A percentile compares a stretch with the other conserved stretches of the same genome.
Evolutionary conservation across 2,329 filamentous ascomycete genomes (phyloP).

Genomic region (Cordyceps pruinosa): DNA sequence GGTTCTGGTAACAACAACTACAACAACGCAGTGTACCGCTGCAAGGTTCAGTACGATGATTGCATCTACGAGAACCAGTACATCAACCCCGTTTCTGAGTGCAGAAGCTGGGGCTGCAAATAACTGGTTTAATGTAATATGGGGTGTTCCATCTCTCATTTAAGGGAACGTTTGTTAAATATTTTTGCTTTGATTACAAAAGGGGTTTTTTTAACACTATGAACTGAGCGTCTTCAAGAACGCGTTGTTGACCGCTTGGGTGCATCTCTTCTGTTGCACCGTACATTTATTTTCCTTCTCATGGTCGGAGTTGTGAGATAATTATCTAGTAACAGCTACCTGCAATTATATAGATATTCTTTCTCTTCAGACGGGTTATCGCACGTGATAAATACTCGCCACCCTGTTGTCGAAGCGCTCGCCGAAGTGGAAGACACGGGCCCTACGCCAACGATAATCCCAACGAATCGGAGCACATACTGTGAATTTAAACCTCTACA

Average conservation of each 20-base stretch:
- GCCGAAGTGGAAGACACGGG: too few species aligned
- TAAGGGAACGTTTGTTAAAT: background rate
- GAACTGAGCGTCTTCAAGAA: background rate
- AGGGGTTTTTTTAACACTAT: background rate
- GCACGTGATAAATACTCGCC: too few species aligned
- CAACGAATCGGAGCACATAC: too few species aligned
- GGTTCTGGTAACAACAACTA: constrained; percentile 26
- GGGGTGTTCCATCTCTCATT: background rate
- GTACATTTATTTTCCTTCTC: constrained; percentile 3
- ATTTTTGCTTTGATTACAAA: background rate
- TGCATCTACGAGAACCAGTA: constrained; percentile 38
- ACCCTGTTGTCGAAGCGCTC: too few species aligned
- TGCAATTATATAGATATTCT: background rate
- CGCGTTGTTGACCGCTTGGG: background rate
- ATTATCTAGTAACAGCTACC: background rate
- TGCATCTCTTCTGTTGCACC: background rate
- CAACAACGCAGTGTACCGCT: constrained; percentile 33
- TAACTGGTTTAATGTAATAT: constrained; percentile 14
- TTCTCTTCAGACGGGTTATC: background rate
- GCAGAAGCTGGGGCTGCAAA: constrained; percentile 28
- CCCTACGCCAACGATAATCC: too few species aligned
- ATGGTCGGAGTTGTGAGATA: background rate
- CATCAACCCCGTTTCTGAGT: constrained; percentile 32
- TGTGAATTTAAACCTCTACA: too few species aligned
- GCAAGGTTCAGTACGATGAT: constrained; percentile 42